These are phyloP conservation scores for Aspergillus texensis DNA, from an alignment of 2,329 filamentous ascomycete genomes.

Conservation along the genomic window DNA sequence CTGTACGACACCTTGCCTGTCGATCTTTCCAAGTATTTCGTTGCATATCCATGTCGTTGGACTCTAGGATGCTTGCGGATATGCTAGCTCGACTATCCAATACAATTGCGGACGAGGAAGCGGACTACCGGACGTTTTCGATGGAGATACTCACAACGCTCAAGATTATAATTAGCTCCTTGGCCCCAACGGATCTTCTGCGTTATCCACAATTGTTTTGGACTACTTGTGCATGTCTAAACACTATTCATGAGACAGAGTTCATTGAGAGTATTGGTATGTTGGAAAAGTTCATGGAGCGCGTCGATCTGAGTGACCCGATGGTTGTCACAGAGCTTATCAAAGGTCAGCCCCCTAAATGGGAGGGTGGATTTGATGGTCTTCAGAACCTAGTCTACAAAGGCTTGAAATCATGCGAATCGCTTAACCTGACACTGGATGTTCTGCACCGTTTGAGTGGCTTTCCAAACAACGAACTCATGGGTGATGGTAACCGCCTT, in stretches of 20 bases:
- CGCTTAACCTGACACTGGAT: conserved; percentile 74
- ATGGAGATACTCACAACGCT: conserved; percentile 97
- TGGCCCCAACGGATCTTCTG: conserved; percentile 76
- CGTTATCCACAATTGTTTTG: conserved; percentile 97
- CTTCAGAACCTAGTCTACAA: conserved; percentile 87
- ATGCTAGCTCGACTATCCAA: conserved; percentile 96
- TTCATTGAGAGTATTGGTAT: conserved; percentile 91
- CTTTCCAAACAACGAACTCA: conserved; percentile 75
- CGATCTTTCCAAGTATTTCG: conserved; percentile 97
- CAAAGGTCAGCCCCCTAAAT: conserved; percentile 78
- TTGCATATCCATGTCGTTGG: conserved; percentile 85
- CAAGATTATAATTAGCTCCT: conserved; percentile 84
- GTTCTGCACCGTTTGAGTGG: conserved; percentile 77
- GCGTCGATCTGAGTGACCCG: conserved; percentile 76
- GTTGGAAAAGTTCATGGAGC: conserved; percentile 82
- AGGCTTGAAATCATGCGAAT: conserved; percentile 82
- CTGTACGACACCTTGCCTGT: conserved; percentile 91
- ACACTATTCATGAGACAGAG: conserved; percentile 94
- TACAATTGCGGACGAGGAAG: conserved; percentile 92
- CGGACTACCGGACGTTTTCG: conserved; percentile 93
- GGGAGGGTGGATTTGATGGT: conserved; percentile 88
- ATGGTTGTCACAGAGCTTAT: conserved; percentile 70
- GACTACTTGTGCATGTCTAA: conserved; percentile 94
- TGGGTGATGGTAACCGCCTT: conserved; percentile 80
- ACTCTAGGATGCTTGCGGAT: conserved; percentile 92